phyloP scores from a whole-genome alignment of 768 basidiomycete genomes.

The Mycena olivaceomarginata region DNA sequence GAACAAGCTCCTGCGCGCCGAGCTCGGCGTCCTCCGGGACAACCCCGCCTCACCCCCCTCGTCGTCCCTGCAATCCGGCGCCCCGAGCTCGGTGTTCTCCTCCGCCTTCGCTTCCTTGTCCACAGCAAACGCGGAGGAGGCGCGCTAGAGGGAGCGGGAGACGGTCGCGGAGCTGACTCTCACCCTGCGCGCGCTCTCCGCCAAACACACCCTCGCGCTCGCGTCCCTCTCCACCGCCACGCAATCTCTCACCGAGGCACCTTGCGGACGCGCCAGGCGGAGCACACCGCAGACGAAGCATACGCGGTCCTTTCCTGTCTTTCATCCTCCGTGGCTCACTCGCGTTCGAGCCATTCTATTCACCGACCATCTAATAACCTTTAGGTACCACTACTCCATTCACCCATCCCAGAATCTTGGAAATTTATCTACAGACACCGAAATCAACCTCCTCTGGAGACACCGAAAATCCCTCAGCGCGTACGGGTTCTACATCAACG shows the following conservation, averaged over 20 bases:
- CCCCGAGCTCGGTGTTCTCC: background rate
- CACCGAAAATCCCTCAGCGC: constrained; percentile 46
- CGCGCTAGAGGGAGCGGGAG: background rate
- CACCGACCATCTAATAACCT: constrained; percentile 28
- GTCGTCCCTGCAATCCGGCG: background rate
- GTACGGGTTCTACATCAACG: constrained; percentile 55
- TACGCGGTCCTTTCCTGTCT: constrained; percentile 55
- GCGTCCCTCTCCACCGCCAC: constrained; percentile 57
- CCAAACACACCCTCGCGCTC: constrained; percentile 63
- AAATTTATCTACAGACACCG: constrained; percentile 10
- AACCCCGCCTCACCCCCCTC: constrained; percentile 57
- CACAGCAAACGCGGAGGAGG: too few relatives aligned
- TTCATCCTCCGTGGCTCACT: too few relatives aligned
- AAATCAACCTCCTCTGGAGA: constrained; percentile 51
- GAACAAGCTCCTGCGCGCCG: constrained; percentile 62
- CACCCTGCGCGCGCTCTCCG: constrained; percentile 77
- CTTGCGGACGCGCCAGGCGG: constrained; percentile 26
- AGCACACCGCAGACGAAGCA: constrained; percentile 67
- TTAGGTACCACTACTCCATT: background rate
- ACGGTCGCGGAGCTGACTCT: constrained; percentile 71
- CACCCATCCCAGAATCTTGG: background rate
- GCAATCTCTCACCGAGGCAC: constrained; percentile 58
- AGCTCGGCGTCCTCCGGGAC: constrained; percentile 62
- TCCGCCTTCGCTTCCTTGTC: too few relatives aligned
- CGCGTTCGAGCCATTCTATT: too few relatives aligned